Conservation (phyloP, 441 rosid species). For the Populus hybrid region DNA sequence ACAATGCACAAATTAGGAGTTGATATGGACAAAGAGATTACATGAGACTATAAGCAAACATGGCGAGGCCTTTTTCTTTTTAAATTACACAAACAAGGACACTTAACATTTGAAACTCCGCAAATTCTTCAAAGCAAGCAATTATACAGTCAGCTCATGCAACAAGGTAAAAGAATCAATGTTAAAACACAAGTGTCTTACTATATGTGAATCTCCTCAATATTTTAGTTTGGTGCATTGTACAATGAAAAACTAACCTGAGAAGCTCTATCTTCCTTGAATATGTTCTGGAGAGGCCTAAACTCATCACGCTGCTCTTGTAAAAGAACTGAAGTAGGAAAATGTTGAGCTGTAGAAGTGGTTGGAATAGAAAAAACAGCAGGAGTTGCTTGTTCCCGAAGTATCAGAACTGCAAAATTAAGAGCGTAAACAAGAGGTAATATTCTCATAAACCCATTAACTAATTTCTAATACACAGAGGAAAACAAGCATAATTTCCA, state of each 20-base stretch:
- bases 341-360: constrained; percentile 50
- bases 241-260: constrained; percentile 41
- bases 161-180: neutral
- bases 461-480: neutral
- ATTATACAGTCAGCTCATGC: neutral
- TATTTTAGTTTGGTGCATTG: neutral
- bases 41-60: neutral
- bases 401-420: constrained; percentile 47
- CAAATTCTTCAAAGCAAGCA: neutral
- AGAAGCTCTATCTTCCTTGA: constrained; percentile 52
- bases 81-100: neutral
- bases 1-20: neutral
- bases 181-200: neutral
- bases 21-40: neutral
- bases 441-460: neutral
- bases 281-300: constrained; percentile 37
- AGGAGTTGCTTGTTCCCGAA: constrained; percentile 53
- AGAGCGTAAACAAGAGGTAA: constrained; percentile 11
- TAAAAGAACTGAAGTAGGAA: constrained; percentile 66
- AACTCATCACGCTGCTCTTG: constrained; percentile 79
- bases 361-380: constrained; percentile 48
- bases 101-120: neutral
- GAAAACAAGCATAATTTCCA: neutral
- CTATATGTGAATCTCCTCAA: neutral
- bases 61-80: neutral